Conservation (phyloP, 768 basidiomycete genomes). For the Candolleomyces efflorescens region DNA sequence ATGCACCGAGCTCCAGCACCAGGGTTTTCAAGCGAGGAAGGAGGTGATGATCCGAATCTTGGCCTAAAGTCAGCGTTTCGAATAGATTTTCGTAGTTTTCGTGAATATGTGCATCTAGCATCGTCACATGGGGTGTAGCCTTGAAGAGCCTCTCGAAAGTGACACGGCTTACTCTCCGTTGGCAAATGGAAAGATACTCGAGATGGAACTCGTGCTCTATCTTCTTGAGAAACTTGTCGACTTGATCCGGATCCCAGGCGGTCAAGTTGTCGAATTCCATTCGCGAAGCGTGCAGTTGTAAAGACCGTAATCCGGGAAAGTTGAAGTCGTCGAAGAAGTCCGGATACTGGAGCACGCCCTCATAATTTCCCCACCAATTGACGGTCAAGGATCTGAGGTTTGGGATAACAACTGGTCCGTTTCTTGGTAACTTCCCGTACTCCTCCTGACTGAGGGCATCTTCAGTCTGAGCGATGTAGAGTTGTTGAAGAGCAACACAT, state of each 20-base stretch:
- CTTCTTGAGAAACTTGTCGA: not conserved
- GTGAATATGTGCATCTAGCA: not conserved
- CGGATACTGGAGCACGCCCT: not conserved
- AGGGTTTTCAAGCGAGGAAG: not conserved
- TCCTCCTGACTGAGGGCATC: not conserved
- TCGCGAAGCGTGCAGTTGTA: not conserved
- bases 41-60: not conserved
- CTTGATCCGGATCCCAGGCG: not conserved
- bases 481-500: not conserved
- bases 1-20: not conserved
- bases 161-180: not conserved
- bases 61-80: not conserved
- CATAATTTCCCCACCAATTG: not conserved
- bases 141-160: not conserved
- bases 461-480: not conserved
- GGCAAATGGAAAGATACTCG: not conserved
- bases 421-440: not conserved
- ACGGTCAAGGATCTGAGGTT: not conserved
- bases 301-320: not conserved
- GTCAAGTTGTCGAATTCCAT: not conserved
- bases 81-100: not conserved
- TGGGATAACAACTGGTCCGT: not conserved
- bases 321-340: not conserved
- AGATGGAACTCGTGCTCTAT: not conserved
- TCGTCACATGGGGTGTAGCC: not conserved